These are phyloP conservation scores for Sergeia podlipaevii DNA, from an alignment of 208 protist species.

Conservation along the genomic window DNA sequence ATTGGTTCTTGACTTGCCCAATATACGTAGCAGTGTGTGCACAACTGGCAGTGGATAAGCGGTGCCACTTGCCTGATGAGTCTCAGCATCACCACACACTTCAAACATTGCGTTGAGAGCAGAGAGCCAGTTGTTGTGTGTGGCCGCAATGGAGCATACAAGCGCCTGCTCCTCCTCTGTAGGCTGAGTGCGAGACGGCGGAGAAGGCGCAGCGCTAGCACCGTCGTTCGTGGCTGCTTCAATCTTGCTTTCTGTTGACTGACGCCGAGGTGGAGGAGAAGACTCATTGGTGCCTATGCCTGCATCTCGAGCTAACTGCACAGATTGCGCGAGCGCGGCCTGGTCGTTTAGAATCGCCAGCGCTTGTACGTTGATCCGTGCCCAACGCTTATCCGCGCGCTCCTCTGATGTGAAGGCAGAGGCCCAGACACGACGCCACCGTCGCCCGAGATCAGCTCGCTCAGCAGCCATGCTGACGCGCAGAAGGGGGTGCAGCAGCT, in stretches of 20 bases:
- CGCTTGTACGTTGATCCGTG: conserved; percentile 34
- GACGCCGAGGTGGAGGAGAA: neutral
- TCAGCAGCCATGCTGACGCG: conserved; percentile 25
- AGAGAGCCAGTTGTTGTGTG: conserved; percentile 42
- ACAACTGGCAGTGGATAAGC: conserved; percentile 30
- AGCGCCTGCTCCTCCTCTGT: no score
- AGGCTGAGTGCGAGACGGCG: conserved; percentile 1
- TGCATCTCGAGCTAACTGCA: conserved; percentile 12
- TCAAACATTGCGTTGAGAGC: conserved; percentile 31
- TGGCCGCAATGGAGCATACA: conserved; percentile 38
- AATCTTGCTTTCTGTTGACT: neutral
- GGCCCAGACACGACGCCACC: conserved; percentile 44
- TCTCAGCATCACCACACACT: conserved; percentile 17
- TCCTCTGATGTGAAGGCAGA: conserved; percentile 18
- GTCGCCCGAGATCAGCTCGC: conserved; percentile 34
- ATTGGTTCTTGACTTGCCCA: conserved; percentile 47
- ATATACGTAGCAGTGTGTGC: conserved; percentile 27
- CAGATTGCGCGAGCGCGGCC: conserved; percentile 17
- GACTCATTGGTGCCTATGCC: neutral
- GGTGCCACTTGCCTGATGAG: neutral
- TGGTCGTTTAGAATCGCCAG: conserved; percentile 38
- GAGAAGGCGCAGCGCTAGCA: neutral
- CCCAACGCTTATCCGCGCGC: conserved; percentile 20
- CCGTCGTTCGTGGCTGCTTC: neutral
- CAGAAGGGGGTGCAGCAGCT: conserved; percentile 48